phyloP scores from a whole-genome alignment of 2,329 filamentous ascomycete species.

The Cordyceps cateniannulata region DNA sequence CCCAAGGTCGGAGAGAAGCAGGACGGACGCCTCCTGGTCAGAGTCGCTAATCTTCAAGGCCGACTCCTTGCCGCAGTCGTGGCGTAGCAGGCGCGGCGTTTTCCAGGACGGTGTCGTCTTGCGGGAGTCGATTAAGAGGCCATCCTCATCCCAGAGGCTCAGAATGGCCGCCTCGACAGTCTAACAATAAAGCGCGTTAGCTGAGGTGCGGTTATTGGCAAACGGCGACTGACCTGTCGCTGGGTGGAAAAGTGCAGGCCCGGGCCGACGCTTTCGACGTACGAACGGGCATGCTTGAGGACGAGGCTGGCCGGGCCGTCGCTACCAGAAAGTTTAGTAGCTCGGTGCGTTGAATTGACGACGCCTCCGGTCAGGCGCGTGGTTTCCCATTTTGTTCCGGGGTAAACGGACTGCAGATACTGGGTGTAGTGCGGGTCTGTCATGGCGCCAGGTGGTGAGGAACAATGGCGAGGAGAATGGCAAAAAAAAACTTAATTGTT shows the following conservation, averaged over 20 bases:
- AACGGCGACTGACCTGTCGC: slow-evolving; percentile 13
- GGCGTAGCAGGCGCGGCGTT: slow-evolving; percentile 13
- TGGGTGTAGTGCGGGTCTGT: slow-evolving; percentile 4
- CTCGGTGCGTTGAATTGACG: slow-evolving; percentile 16
- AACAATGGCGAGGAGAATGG: background rate
- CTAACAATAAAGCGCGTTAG: background rate
- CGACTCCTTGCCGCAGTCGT: slow-evolving; percentile 14
- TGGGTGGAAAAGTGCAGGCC: slow-evolving; percentile 14
- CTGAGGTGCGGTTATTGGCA: background rate
- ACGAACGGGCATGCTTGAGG: slow-evolving; percentile 17
- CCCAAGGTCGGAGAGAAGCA: slow-evolving; percentile 13
- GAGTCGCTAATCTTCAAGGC: slow-evolving; percentile 5
- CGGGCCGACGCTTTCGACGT: slow-evolving; percentile 14
- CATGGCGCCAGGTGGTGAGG: background rate
- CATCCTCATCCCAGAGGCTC: slow-evolving; percentile 9
- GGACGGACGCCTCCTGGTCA: slow-evolving; percentile 13
- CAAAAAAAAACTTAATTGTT: background rate
- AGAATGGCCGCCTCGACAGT: slow-evolving; percentile 13
- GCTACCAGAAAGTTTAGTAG: slow-evolving; percentile 9
- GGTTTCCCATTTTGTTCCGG: slow-evolving; percentile 11
- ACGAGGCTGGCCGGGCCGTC: slow-evolving; percentile 14
- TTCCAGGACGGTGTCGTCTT: slow-evolving; percentile 6
- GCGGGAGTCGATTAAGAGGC: slow-evolving; percentile 5
- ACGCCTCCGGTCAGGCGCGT: slow-evolving; percentile 15
- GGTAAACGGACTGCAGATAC: slow-evolving; percentile 14